Base-by-base conservation (phyloP, 352 stramenopile species). In the Phytopythium montanum region DNA sequence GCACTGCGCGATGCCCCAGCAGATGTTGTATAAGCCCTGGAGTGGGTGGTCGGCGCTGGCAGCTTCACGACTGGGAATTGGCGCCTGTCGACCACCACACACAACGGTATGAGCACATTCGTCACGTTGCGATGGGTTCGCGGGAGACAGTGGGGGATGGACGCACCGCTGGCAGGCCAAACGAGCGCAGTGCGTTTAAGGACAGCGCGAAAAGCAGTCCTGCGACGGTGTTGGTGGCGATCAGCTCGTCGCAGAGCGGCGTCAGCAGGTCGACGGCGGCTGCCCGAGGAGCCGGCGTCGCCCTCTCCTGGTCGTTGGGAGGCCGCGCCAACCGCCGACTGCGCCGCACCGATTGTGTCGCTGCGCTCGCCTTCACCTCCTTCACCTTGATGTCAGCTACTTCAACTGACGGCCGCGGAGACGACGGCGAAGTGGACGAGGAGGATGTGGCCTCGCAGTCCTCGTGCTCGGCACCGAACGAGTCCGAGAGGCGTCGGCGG, bases 191-290 rank as follows among this genome's bases (percentile, higher is more conserved):
- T 12, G 70, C 60, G 61, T 81, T 84, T 23, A 75, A 45, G 8
- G 60, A 64, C 12, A 78, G 41, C 28, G 72, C 63, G 41, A 83
- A 80, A 16, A 83, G 70, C 39, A 71, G 68, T 3, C 75, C 75
- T 0, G 72, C 79, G 6, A 81, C 74, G 14, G 70, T 84, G 44
- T 69, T 59, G 9, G 70, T 81, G 19, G 52, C 38, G 31, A 84
- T 38, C 45, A 84, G 56, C 41, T 51, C 26, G 13, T 84, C 70
- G 29, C 70, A 81, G 33, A 66, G 57, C 14, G 50, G 28, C 5
- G 69, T 73, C 33, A 83, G 51, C 13, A 55, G 36, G 59, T 80
- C 71, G 1, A 61, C 48, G 18, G 46, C 48, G 18, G 46, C 14
- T 13, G 33, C 7, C 25, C 39, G 10, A 38, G 55, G n/a, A 8